Percentiles rank a stretch among this genome's conserved stretches.
These are phyloP conservation scores for Sphaerulina musiva DNA, from an alignment of 2,329 filamentous ascomycete species.

Conservation along the genomic window DNA sequence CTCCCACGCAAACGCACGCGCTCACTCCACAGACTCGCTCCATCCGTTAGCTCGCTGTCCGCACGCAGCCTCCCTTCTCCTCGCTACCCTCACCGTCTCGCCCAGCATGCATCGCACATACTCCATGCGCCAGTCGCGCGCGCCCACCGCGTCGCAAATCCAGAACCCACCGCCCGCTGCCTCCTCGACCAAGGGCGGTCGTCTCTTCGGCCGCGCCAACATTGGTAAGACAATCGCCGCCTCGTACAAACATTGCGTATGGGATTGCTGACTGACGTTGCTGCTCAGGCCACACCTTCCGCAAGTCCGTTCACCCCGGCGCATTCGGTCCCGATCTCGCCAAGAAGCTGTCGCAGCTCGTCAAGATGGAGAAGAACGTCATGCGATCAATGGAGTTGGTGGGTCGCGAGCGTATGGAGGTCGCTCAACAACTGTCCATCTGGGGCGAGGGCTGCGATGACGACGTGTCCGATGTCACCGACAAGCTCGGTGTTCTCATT, in stretches of 20 bases:
- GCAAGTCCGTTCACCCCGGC: slow-evolving; percentile 62
- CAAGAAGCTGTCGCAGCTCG: slow-evolving; percentile 94
- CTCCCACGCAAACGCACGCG: neutral
- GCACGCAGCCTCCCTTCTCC: neutral
- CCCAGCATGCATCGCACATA: slow-evolving; percentile 90
- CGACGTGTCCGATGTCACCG: slow-evolving; percentile 96
- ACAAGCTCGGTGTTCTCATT: slow-evolving; percentile 93
- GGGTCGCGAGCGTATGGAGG: slow-evolving; percentile 94
- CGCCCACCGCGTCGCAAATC: slow-evolving; percentile 83
- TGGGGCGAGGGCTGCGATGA: slow-evolving; percentile 96
- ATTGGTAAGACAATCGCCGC: slow-evolving; percentile 58
- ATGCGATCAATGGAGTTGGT: slow-evolving; percentile 98
- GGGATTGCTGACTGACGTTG: slow-evolving; percentile 1
- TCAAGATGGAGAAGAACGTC: slow-evolving; percentile 99
- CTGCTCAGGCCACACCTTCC: slow-evolving; percentile 58
- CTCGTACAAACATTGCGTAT: neutral
- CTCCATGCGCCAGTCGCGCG: slow-evolving; percentile 95
- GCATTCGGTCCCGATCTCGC: slow-evolving; percentile 81
- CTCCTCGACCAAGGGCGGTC: slow-evolving; percentile 82
- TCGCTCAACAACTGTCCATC: slow-evolving; percentile 96
- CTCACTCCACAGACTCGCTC: neutral
- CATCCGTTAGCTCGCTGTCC: neutral
- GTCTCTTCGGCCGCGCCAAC: slow-evolving; percentile 79
- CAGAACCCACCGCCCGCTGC: slow-evolving; percentile 90
- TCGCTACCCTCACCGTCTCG: slow-evolving; percentile 4